A percentile compares a stretch with the other conserved stretches of the same genome.
Conservation (phyloP, 345 rosid species). For the sweet orange (Citrus sinensis) region DNA sequence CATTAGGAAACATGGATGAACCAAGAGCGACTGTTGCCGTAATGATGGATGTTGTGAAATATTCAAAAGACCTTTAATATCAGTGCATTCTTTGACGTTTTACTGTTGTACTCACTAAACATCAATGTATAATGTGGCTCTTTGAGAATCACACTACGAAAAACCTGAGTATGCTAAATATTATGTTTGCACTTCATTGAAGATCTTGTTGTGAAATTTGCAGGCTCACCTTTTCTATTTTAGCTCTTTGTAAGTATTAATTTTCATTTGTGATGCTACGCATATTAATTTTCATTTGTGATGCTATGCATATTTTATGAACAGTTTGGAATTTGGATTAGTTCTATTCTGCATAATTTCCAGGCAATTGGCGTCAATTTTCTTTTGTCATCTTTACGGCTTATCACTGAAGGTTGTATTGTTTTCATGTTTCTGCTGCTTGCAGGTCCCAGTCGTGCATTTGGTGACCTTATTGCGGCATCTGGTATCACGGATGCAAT, state of each 20-base stretch:
- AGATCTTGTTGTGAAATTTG: neutral
- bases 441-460: slow-evolving; percentile 84
- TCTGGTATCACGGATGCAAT: slow-evolving; percentile 92
- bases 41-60: too few species aligned
- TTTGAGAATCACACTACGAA: neutral
- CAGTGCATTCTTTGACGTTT: too few species aligned
- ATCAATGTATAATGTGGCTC: neutral
- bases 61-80: neutral
- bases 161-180: neutral
- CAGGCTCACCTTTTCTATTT: neutral
- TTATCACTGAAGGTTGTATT: slow-evolving; percentile 7
- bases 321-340: neutral
- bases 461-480: slow-evolving; percentile 87
- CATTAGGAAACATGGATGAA: neutral
- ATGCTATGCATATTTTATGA: neutral
- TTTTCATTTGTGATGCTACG: neutral
- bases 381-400: neutral
- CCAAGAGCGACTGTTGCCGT: neutral
- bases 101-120: neutral
- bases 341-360: neutral
- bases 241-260: neutral
- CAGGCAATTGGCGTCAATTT: neutral
- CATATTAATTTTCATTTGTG: neutral
- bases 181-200: neutral
- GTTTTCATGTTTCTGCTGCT: slow-evolving; percentile 4